A percentile compares a stretch with the other conserved stretches of the same genome.
These are phyloP conservation scores for Smallanthus sonchifolius DNA, from an alignment of 129 eudicot species.

Conservation along the genomic window DNA sequence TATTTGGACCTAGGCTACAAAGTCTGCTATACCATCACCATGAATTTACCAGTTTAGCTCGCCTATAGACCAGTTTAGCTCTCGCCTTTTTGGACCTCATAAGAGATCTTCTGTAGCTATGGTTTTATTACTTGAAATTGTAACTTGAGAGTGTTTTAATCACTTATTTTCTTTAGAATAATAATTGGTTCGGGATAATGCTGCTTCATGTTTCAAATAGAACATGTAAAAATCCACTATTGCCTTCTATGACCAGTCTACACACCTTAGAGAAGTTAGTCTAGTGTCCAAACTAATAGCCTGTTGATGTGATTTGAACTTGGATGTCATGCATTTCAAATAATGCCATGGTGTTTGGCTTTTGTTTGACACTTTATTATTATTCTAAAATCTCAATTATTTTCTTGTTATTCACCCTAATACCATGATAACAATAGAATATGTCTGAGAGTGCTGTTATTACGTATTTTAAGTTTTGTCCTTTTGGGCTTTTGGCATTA, in stretches of 20 bases:
- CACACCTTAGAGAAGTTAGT: background rate
- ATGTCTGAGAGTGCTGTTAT: background rate
- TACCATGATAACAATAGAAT: background rate
- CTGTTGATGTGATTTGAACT: background rate
- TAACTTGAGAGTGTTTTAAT: background rate
- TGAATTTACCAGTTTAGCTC: background rate
- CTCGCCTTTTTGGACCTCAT: background rate
- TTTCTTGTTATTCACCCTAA: background rate
- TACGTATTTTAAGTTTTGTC: background rate
- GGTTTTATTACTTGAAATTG: background rate
- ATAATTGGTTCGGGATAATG: background rate
- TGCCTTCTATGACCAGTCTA: background rate
- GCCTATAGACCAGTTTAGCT: background rate
- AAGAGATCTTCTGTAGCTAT: background rate
- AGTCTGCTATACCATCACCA: background rate
- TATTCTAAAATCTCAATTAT: background rate
- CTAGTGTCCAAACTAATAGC: background rate
- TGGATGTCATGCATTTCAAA: background rate
- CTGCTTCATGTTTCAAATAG: background rate
- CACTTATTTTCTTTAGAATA: background rate
- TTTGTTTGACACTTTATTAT: background rate
- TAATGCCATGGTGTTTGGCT: background rate
- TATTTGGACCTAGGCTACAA: background rate
- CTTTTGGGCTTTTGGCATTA: too few relatives aligned
- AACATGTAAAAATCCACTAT: background rate